Conservation (phyloP, 306 rosid genomes). For the Canavalia ensiformis region DNA sequence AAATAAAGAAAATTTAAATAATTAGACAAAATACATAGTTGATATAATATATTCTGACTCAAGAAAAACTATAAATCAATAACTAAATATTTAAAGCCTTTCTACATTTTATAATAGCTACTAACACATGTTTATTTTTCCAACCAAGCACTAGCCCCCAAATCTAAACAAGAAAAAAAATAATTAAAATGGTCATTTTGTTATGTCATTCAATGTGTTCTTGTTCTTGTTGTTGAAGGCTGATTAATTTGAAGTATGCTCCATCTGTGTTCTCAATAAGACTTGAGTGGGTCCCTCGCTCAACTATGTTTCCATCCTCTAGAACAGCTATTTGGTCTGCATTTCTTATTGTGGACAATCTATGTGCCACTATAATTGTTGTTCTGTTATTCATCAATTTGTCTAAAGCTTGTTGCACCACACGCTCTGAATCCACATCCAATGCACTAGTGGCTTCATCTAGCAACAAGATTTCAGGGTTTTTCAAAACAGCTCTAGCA, state of each 20-base stretch:
- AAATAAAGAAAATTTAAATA: background rate
- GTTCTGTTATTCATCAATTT: conserved; percentile 80
- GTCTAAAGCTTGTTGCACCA: conserved; percentile 86
- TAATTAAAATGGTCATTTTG: background rate
- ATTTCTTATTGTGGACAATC: conserved; percentile 84
- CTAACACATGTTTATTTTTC: background rate
- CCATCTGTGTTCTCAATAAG: conserved; percentile 71
- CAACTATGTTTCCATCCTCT: conserved; percentile 80
- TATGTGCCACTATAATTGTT: conserved; percentile 84
- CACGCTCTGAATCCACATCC: conserved; percentile 78
- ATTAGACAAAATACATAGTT: background rate
- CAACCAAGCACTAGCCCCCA: too few species aligned
- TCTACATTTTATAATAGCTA: background rate
- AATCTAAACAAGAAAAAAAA: too few species aligned
- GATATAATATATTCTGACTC: too few species aligned
- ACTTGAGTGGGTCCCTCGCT: conserved; percentile 78
- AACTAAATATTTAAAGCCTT: background rate
- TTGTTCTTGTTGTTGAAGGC: conserved; percentile 77
- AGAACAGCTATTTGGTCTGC: conserved; percentile 85
- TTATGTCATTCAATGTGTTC: conserved; percentile 24
- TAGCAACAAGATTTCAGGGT: conserved; percentile 77
- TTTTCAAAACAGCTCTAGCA: conserved; percentile 83
- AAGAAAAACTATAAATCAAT: too few species aligned
- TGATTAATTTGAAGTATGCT: conserved; percentile 79
- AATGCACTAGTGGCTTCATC: conserved; percentile 94